phyloP scores from a whole-genome alignment of 108 stramenopile species.

The Craspedostauros australis region DNA sequence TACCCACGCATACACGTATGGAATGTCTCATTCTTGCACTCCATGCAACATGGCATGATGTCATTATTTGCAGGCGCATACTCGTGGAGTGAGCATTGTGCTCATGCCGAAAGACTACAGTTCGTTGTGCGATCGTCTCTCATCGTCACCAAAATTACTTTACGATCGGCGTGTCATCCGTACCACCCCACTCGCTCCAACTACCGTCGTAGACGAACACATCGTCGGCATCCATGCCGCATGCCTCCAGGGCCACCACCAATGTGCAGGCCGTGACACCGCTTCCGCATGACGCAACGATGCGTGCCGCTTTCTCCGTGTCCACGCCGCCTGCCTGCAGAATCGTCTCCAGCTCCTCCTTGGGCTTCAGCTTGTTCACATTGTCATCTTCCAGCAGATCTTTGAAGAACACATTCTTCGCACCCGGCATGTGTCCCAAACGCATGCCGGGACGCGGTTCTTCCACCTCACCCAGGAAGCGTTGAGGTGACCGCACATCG shows the following conservation, averaged over 20 bases:
- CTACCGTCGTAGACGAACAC: conserved; percentile 69
- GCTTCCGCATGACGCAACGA: conserved; percentile 63
- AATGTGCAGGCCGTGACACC: conserved; percentile 70
- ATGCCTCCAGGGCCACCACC: conserved; percentile 50
- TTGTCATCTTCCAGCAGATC: conserved; percentile 42
- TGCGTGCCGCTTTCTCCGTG: conserved; percentile 33
- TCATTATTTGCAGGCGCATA: too few species aligned
- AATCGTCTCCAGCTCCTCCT: conserved; percentile 35
- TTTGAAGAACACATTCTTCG: conserved; percentile 57
- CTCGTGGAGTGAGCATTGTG: too few species aligned
- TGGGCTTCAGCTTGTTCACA: conserved; percentile 36
- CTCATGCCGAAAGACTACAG: too few species aligned
- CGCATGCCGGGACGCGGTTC: conserved; percentile 53
- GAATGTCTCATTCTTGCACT: too few species aligned
- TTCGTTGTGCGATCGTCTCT: too few species aligned
- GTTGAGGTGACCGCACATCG: conserved; percentile 58
- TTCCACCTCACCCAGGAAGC: conserved; percentile 39
- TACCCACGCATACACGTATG: too few species aligned
- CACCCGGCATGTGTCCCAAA: conserved; percentile 72
- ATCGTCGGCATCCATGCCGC: conserved; percentile 47
- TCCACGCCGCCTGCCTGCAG: conserved; percentile 42
- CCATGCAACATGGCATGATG: too few species aligned
- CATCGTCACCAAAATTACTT: too few species aligned
- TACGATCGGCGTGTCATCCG: conserved; percentile 46
- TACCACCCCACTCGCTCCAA: conserved; percentile 69